These are phyloP conservation scores for Clavispora asparagi DNA, from an alignment of 805 yeast genomes.

Conservation along the genomic window DNA sequence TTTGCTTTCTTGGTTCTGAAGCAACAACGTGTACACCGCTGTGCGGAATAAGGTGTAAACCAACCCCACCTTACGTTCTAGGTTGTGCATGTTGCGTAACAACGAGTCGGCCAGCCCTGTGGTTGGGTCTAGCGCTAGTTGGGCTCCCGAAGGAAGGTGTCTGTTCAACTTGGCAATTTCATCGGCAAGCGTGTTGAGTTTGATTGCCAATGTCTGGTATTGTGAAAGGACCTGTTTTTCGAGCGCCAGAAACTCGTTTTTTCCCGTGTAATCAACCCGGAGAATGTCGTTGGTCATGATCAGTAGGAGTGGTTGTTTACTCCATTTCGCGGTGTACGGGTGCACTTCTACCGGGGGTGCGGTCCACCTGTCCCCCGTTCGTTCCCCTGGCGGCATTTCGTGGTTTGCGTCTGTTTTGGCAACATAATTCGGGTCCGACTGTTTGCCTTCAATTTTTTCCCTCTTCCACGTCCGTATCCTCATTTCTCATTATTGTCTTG, in stretches of 20 bases:
- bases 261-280: conserved; percentile 7
- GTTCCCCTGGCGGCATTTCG: too few relatives aligned
- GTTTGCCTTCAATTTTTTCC: too few relatives aligned
- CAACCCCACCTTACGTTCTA: conserved; percentile 59
- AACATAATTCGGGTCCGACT: too few relatives aligned
- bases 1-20: conserved; percentile 29
- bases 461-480: too few relatives aligned
- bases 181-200: conserved; percentile 24
- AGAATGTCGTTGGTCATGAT: conserved; percentile 4
- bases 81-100: conserved; percentile 47
- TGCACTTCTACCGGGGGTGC: background rate
- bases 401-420: too few relatives aligned
- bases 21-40: conserved; percentile 60
- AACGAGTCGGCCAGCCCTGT: conserved; percentile 25
- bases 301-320: background rate
- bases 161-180: conserved; percentile 28
- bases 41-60: conserved; percentile 65
- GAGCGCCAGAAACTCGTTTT: conserved; percentile 17
- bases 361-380: too few relatives aligned
- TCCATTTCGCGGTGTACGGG: background rate
- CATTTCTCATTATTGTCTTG: too few relatives aligned
- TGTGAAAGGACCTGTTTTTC: conserved; percentile 34
- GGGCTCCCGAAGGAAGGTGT: conserved; percentile 4
- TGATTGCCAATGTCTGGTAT: conserved; percentile 33
- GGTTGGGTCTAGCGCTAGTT: conserved; percentile 3